Percentiles rank a stretch among this genome's conserved stretches.
Conservation (phyloP, 2,329 filamentous ascomycete genomes). For the Aspergillus sp. region DNA sequence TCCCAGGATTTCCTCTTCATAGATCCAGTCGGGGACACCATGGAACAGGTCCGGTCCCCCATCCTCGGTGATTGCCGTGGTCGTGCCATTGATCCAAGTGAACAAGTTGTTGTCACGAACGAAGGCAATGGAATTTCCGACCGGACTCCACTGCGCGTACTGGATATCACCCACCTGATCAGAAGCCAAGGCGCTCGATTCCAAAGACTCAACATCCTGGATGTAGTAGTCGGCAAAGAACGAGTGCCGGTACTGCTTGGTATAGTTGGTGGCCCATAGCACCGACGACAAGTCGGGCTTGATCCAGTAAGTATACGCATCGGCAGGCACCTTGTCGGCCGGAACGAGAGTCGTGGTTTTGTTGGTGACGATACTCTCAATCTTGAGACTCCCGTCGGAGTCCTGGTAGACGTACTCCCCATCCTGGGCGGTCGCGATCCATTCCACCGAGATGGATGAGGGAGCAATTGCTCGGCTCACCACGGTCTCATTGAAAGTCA, state of each 20-base stretch:
- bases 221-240: conserved; percentile 68
- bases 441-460: conserved; percentile 52
- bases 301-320: conserved; percentile 61
- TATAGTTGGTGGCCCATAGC: conserved; percentile 64
- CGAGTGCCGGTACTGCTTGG: conserved; percentile 67
- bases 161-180: conserved; percentile 66
- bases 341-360: conserved; percentile 58
- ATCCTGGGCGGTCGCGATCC: conserved; percentile 60
- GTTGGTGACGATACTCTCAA: conserved; percentile 62
- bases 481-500: conserved; percentile 63
- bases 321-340: conserved; percentile 57
- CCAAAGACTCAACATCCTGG: conserved; percentile 57
- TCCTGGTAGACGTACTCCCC: conserved; percentile 60
- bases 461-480: conserved; percentile 48
- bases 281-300: conserved; percentile 59
- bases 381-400: conserved; percentile 54
- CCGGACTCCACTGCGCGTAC: conserved; percentile 63
- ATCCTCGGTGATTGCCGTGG: conserved; percentile 71
- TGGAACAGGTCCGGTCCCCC: conserved; percentile 84
- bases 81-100: conserved; percentile 55
- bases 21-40: conserved; percentile 93
- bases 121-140: conserved; percentile 62
- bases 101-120: conserved; percentile 67
- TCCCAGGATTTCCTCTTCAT: conserved; percentile 76
- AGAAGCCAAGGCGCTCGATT: conserved; percentile 52